Percentiles rank a stretch among this genome's conserved stretches.
These are phyloP conservation scores for Penstemon davidsonii DNA, from an alignment of 257 asterid genomes.

Conservation along the genomic window DNA sequence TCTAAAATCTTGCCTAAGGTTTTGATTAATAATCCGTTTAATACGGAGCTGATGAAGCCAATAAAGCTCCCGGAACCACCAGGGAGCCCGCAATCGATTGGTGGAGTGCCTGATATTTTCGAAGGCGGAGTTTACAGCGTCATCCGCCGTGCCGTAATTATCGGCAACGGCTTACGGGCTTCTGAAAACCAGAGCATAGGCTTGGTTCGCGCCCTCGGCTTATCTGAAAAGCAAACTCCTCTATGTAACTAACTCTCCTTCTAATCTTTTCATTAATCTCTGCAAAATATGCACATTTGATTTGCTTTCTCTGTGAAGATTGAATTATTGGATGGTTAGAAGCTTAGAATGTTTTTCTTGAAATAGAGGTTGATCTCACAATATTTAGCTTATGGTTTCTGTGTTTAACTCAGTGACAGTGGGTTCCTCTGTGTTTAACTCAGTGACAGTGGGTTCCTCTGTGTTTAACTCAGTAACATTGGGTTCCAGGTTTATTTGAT, in stretches of 20 bases:
- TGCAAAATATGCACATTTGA: no score
- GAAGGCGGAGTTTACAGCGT: slow-evolving; percentile 77
- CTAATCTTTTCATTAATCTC: no score
- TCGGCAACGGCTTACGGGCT: slow-evolving; percentile 90
- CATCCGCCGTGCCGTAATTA: slow-evolving; percentile 77
- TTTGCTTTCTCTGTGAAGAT: no score
- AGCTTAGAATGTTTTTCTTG: no score
- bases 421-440: no score
- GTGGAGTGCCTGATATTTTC: slow-evolving; percentile 81
- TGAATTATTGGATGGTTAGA: no score
- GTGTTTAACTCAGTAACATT: no score
- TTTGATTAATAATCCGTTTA: slow-evolving; percentile 17
- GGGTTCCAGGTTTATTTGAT: no score
- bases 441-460: no score
- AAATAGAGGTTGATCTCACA: no score
- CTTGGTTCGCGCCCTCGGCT: slow-evolving; percentile 86
- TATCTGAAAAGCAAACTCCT: slow-evolving; percentile 67
- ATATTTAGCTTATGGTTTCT: neutral
- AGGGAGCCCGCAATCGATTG: slow-evolving; percentile 62
- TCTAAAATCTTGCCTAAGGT: no score
- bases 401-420: neutral
- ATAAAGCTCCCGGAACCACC: slow-evolving; percentile 95
- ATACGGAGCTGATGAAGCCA: slow-evolving; percentile 63
- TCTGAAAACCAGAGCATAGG: slow-evolving; percentile 94
- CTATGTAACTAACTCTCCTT: slow-evolving; percentile 44